Evolutionary conservation across 2,329 filamentous ascomycete genomes (phyloP).

Genomic region (Neofusicoccum sp.): DNA sequence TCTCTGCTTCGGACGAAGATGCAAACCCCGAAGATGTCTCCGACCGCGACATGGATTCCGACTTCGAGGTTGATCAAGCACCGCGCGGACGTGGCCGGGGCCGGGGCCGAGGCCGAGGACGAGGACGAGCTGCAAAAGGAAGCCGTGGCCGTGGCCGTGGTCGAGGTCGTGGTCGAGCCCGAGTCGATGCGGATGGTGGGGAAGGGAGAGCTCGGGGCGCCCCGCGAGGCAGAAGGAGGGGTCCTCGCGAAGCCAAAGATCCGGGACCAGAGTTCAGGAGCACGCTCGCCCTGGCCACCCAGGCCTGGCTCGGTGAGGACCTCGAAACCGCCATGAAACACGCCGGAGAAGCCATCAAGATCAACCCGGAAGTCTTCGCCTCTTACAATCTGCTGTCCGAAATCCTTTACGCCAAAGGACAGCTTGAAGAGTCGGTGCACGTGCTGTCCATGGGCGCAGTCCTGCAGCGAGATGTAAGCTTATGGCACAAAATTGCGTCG

Average conservation of each 20-base stretch:
- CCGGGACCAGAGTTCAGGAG: slow-evolving; percentile 72
- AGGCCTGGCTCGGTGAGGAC: slow-evolving; percentile 65
- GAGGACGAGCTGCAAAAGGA: slow-evolving; percentile 1
- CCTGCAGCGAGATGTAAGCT: slow-evolving; percentile 56
- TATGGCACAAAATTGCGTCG: slow-evolving; percentile 61
- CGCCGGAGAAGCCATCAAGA: slow-evolving; percentile 38
- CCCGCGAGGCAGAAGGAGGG: slow-evolving; percentile 36
- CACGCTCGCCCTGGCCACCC: slow-evolving; percentile 66
- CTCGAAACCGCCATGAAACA: slow-evolving; percentile 52
- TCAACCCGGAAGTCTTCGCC: slow-evolving; percentile 64
- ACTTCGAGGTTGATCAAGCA: slow-evolving; percentile 1
- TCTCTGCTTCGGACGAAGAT: slow-evolving; percentile 35
- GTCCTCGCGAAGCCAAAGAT: slow-evolving; percentile 62
- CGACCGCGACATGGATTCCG: slow-evolving; percentile 11
- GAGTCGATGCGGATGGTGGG: slow-evolving; percentile 10
- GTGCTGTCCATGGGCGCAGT: slow-evolving; percentile 62
- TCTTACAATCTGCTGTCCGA: slow-evolving; percentile 64
- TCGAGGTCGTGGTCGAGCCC: slow-evolving; percentile 8
- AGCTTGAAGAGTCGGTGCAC: slow-evolving; percentile 58
- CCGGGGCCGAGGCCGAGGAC: slow-evolving; percentile 8
- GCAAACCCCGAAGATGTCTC: slow-evolving; percentile 22
- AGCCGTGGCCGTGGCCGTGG: slow-evolving; percentile 30
- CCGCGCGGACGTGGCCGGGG: slow-evolving; percentile 19
- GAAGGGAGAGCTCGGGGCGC: slow-evolving; percentile 25
- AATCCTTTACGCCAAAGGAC: slow-evolving; percentile 58